Base-by-base conservation (phyloP, 2,329 filamentous ascomycete species). In the Colletotrichum spinosum region DNA sequence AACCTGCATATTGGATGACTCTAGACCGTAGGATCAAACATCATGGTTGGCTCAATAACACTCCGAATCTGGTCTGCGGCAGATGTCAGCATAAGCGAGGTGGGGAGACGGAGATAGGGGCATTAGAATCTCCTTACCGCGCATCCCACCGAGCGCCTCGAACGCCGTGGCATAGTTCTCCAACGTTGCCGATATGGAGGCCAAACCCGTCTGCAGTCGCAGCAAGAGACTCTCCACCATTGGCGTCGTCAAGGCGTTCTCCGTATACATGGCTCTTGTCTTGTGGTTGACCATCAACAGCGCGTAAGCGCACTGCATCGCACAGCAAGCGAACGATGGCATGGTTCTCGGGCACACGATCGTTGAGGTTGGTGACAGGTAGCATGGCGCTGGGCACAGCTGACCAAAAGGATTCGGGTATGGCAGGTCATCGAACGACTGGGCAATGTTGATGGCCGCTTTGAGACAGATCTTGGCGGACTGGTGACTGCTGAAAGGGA, bases 401-500 rank as follows among this genome's bases (percentile, higher is more conserved):
- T 75, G 73, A 17, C 77, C 70, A 33, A 72, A 78, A 69, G 80
- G 77, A 56, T 79, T 79, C 12, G 83, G 83, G 58, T 80, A 83
- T 1, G 83, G 82, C 39, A 85, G 70, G 10, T 75, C 72, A 67
- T 81, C 76, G 55, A 84, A 84, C 11, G 78, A 78, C 55, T 75
- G 71, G 2, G 83, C 79, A 59, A 85, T 84, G 65, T 77, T 81
- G 48, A 85, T 75, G 2, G 83, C 81, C 8, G 82, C 79, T 51
- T 79, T 81, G 38, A 85, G 74, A 69, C 83, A 84, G 64, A 84
- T 78, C 69, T 82, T 82, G 25, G 82, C 78, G 12, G 83, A 84
- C 46, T 79, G 75, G 60, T 83, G 80, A 46, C 75, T 79, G 66
- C 73, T 80, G 68, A 83, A 84, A 12, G 82, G 82, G 48, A 81